Conservation (phyloP, 2,329 filamentous ascomycete genomes). For the Monilinia aucupariae region DNA sequence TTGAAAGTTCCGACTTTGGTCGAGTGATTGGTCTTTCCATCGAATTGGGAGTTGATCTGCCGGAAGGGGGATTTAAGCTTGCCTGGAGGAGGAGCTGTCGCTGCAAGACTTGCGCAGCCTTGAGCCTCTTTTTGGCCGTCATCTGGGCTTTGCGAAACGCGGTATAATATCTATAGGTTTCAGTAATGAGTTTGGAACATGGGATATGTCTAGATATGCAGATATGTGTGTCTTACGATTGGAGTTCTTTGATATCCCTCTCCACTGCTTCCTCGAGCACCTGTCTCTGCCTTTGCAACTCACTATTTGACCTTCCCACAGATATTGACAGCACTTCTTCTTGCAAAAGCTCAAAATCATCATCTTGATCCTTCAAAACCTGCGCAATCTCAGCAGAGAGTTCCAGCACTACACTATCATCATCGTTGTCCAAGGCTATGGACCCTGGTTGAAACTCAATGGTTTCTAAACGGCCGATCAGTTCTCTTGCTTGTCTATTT, state of each 20-base stretch:
- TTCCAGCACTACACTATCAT: conserved; percentile 57
- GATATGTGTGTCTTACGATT: conserved; percentile 47
- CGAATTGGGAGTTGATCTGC: conserved; percentile 35
- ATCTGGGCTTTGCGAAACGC: conserved; percentile 80
- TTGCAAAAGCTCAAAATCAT: conserved; percentile 73
- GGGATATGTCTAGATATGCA: neutral
- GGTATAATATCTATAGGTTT: conserved; percentile 32
- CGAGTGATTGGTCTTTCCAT: conserved; percentile 33
- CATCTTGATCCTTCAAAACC: conserved; percentile 69
- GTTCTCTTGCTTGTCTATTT: conserved; percentile 50
- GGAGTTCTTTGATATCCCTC: conserved; percentile 64
- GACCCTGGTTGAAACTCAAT: conserved; percentile 56
- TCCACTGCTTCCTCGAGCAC: conserved; percentile 62
- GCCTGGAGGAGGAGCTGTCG: conserved; percentile 68
- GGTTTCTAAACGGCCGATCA: conserved; percentile 54
- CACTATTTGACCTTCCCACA: conserved; percentile 45
- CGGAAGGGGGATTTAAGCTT: conserved; percentile 16
- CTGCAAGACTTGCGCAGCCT: conserved; percentile 69
- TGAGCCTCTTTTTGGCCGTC: conserved; percentile 67
- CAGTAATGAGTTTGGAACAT: neutral
- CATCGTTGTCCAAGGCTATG: conserved; percentile 43
- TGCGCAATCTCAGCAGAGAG: conserved; percentile 76
- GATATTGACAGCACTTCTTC: conserved; percentile 66
- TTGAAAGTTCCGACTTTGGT: conserved; percentile 33
- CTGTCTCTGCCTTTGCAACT: conserved; percentile 56